Evolutionary conservation across 768 basidiomycete genomes (phyloP).

Genomic region (Russula ochroleuca): DNA sequence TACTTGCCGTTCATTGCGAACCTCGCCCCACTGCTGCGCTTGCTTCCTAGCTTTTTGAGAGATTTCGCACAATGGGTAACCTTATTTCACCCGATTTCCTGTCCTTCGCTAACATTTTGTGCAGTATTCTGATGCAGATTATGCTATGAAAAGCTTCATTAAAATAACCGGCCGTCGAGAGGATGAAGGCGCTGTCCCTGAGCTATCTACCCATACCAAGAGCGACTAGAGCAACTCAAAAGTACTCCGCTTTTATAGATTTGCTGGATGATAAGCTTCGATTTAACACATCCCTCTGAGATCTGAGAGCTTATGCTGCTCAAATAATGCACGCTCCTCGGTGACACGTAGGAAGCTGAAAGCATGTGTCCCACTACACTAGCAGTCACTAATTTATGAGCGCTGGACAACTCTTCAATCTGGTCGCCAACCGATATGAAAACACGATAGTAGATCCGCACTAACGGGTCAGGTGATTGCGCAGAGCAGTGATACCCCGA

Average conservation of each 20-base stretch:
- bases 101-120: not conserved
- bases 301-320: not conserved
- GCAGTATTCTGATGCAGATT: slow-evolving; percentile 65
- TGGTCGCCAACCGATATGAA: not conserved
- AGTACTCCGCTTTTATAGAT: not conserved
- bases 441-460: not conserved
- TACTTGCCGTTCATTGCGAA: slow-evolving; percentile 70
- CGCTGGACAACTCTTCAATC: not conserved
- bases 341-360: not conserved
- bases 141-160: slow-evolving; percentile 62
- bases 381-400: no score
- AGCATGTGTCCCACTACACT: no score
- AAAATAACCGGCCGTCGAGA: slow-evolving; percentile 39
- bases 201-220: slow-evolving; percentile 15
- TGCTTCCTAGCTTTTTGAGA: slow-evolving; percentile 66
- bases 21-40: slow-evolving; percentile 49
- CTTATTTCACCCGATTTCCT: not conserved
- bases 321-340: not conserved
- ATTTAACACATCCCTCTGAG: not conserved
- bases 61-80: slow-evolving; percentile 75
- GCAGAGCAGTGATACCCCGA: not conserved
- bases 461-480: not conserved
- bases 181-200: slow-evolving; percentile 18
- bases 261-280: not conserved
- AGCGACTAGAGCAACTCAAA: slow-evolving; percentile 15